Conservation (phyloP, 2,329 filamentous ascomycete species). For the Dendrostoma leiphaemia region DNA sequence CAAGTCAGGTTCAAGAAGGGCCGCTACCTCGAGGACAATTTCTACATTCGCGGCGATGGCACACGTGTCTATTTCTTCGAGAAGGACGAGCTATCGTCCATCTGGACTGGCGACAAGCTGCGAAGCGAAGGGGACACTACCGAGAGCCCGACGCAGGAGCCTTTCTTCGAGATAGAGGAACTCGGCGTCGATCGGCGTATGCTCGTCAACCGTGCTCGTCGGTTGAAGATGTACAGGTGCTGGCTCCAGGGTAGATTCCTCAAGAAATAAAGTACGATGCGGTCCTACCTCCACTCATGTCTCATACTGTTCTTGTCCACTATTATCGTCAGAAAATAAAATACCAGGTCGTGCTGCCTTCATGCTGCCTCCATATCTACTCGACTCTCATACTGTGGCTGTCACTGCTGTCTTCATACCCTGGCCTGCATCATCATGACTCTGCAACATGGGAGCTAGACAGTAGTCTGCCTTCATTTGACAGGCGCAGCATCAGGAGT, state of each 20-base stretch:
- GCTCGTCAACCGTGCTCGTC: constrained; percentile 85
- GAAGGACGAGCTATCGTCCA: constrained; percentile 71
- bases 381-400: no score
- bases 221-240: constrained; percentile 97
- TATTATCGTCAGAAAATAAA: neutral
- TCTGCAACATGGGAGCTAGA: no score
- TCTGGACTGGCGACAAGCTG: constrained; percentile 63
- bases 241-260: constrained; percentile 87
- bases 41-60: constrained; percentile 93
- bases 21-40: constrained; percentile 91
- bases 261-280: constrained; percentile 51
- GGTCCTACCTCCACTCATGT: neutral
- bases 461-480: no score
- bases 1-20: constrained; percentile 98
- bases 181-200: constrained; percentile 84
- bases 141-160: constrained; percentile 26
- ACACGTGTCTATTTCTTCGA: constrained; percentile 98
- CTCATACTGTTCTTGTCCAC: neutral
- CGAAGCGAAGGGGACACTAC: constrained; percentile 24
- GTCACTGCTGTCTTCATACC: no score
- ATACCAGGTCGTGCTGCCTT: no score
- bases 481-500: no score
- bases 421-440: no score
- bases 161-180: constrained; percentile 68
- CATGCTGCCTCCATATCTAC: no score